Evolutionary conservation across 805 yeast species (phyloP).

Genomic region (Metschnikowia bowlesiae): DNA sequence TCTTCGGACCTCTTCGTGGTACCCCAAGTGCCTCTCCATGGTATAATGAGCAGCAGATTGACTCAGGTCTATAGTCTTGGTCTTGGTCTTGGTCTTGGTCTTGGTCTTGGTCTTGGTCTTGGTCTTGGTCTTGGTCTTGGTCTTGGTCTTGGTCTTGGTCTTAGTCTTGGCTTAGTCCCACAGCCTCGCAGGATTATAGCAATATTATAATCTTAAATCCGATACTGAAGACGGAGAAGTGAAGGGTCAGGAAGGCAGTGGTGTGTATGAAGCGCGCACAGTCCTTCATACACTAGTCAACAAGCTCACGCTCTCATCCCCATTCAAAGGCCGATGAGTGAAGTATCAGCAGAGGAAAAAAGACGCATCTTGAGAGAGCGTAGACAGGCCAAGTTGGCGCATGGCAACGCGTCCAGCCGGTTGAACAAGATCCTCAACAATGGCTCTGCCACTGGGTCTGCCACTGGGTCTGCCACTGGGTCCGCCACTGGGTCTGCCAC

Average conservation of each 20-base stretch:
- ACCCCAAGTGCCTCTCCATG: constrained; percentile 14
- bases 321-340: constrained; percentile 29
- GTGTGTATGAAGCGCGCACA: neutral
- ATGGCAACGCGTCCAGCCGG: constrained; percentile 52
- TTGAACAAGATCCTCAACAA: constrained; percentile 41
- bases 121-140: neutral
- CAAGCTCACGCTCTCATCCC: neutral
- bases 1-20: constrained; percentile 20
- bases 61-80: neutral
- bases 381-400: constrained; percentile 57
- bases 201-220: no score
- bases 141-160: no score
- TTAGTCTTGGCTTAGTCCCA: neutral
- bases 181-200: neutral
- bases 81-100: neutral
- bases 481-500: no score
- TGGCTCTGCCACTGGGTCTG: constrained; percentile 1
- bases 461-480: no score
- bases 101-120: no score
- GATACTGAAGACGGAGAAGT: no score
- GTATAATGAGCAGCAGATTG: neutral
- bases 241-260: no score
- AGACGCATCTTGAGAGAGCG: constrained; percentile 56
- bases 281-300: neutral
- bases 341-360: constrained; percentile 52